phyloP scores from a whole-genome alignment of 2,329 filamentous ascomycete genomes.

The Fusarium oxysporum region DNA sequence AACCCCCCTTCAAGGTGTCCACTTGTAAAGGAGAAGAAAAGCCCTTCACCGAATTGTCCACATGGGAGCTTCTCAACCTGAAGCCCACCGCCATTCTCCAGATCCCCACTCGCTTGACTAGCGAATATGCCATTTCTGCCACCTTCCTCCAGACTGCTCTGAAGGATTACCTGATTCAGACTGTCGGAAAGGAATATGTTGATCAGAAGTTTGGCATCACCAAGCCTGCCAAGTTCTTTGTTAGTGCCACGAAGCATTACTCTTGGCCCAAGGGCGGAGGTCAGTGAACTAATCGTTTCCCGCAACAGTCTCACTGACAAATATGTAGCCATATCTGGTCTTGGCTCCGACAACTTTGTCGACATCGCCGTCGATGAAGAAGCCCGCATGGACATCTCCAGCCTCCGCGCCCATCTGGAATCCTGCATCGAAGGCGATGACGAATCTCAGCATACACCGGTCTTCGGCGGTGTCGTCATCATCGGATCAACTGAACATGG shows the following conservation, averaged over 20 bases:
- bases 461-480: background rate
- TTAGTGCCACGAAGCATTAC: slow-evolving; percentile 3
- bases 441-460: background rate
- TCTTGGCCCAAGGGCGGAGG: slow-evolving; percentile 1
- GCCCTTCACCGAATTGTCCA: background rate
- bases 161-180: background rate
- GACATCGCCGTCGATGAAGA: background rate
- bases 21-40: background rate
- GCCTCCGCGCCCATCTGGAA: background rate
- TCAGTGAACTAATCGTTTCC: background rate
- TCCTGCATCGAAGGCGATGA: background rate
- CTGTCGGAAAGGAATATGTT: background rate
- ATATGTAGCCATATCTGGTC: background rate
- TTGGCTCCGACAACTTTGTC: background rate
- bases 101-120: background rate
- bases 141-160: background rate
- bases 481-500: background rate
- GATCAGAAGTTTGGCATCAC: background rate
- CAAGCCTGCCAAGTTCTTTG: slow-evolving; percentile 2
- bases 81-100: background rate
- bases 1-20: background rate
- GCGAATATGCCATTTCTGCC: background rate
- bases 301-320: background rate
- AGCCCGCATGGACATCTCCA: background rate
- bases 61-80: background rate